Base-by-base conservation (phyloP, 768 basidiomycete genomes). In the Saitozyma sp. region DNA sequence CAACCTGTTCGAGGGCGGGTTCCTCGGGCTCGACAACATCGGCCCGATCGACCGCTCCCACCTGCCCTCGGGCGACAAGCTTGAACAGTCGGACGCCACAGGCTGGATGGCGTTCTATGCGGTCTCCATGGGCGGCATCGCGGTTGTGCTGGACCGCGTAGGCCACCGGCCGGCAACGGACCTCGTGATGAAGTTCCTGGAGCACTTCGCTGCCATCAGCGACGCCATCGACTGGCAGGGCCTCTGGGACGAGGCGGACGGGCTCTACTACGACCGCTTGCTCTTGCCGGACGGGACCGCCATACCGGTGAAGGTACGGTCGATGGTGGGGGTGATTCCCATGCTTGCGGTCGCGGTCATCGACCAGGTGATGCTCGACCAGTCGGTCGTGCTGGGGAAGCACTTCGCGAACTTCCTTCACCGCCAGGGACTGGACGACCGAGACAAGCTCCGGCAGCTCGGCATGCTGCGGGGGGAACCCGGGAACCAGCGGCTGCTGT, bases 41-140 rank as follows among this genome's bases (percentile, higher is more conserved):
- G 92, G 93, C 14, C 86, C 91, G 8, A 98, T 99, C 83, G 98
- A 99, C 81, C 89, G 95, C 50, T 95, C 92, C 2, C 95, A 99
- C 78, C 91, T 92, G 38, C 95, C 95, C 7, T 97, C 93, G 5
- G 95, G 95, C 41, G 95, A 95, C 9, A 86, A 81, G 16, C 83
- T 99, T 63, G 92, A 94, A 58, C 95, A 99, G 81, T 92, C 95
- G 8, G 95, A 99, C 77, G 95, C 94, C 9, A 99, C 95, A 7
- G 92, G 94, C 0, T 99, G 95, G 95, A 99, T 99, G 95, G 95
- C 92, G 42, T 99, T 97, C 82, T 99, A 86, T 70, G 38, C 8
- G 4, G 41, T 45, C 8, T 20, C n/a, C n/a, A n/a, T n/a, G n/a
- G n/a, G n/a, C n/a, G n/a, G 95, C 95, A 19, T 96, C 93, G 51